Conservation (phyloP, 768 basidiomycete species). For the Boletus rufocinnamomeus region DNA sequence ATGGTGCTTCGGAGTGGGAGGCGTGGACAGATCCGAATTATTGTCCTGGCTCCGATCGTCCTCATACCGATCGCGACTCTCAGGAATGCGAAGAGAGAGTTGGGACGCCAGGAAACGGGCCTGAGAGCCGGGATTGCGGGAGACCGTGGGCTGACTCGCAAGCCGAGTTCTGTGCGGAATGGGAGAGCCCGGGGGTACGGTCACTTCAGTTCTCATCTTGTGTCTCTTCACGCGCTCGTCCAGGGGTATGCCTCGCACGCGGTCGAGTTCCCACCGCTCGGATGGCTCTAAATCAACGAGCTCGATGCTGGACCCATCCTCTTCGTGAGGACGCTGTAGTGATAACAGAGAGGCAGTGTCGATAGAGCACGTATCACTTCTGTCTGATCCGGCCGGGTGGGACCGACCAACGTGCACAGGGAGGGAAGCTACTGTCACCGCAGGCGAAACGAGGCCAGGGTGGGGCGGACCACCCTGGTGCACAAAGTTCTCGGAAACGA, state of each 20-base stretch:
- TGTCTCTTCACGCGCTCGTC: conserved; percentile 41
- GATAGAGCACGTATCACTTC: conserved; percentile 28
- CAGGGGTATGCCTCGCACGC: conserved; percentile 43
- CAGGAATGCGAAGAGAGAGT: conserved; percentile 36
- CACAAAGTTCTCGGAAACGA: conserved; percentile 44
- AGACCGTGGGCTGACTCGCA: conserved; percentile 31
- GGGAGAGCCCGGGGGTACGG: conserved; percentile 19
- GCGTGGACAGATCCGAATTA: conserved; percentile 35
- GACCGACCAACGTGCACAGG: conserved; percentile 16
- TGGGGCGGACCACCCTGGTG: conserved; percentile 29
- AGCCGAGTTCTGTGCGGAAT: conserved; percentile 34
- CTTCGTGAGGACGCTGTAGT: conserved; percentile 36
- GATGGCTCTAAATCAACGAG: conserved; percentile 51
- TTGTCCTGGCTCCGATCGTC: conserved; percentile 34
- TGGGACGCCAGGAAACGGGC: conserved; percentile 37
- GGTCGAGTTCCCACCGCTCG: conserved; percentile 47
- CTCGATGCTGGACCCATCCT: conserved; percentile 53
- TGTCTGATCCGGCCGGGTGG: conserved; percentile 21
- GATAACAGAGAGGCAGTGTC: conserved; percentile 19
- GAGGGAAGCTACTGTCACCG: conserved; percentile 29
- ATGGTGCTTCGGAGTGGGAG: conserved; percentile 35
- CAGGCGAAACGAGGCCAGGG: conserved; percentile 27
- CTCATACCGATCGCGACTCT: conserved; percentile 34
- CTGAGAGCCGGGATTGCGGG: conserved; percentile 30
- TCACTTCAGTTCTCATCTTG: conserved; percentile 37